Base-by-base conservation (phyloP, 768 basidiomycete genomes). In the Amyloporia xantha region DNA sequence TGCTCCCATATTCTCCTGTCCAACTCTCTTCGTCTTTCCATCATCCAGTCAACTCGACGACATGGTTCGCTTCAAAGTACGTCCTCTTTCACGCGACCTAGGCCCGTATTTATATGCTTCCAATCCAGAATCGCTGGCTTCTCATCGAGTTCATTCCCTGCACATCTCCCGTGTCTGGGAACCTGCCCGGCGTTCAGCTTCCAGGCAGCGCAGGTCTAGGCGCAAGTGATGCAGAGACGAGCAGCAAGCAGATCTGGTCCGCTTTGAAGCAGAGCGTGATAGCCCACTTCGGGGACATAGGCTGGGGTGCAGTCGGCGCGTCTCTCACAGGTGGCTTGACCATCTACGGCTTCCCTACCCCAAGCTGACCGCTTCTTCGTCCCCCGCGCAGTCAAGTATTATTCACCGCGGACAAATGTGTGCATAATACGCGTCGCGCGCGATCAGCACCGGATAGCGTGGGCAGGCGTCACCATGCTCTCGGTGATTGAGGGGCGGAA, bases 401-500 rank as follows among this genome's bases (percentile, higher is more conserved):
- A 82, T 56, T 93, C 91, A 0, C 85, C 90, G 0, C 76, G 75
- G 12, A 94, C 91, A 2, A 82, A 84, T 54, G 71, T 93, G 0
- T 89, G 85, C 57, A 92, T 95, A 59, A 78, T 94, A 37, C 85
- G 91, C 37, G 86, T 92, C 24, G 84, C 84, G 25, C 72, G 92
- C 46, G 88, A 90, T 44, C 86, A 88, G 50, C 81, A 90, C 59
- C 76, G 75, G 3, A 77, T 86, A 28, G 85, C 87, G 0, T 90
- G 88, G 87, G 90, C 79, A 0, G 86, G 82, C 0, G 59, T 91
- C 17, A 88, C 87, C 0, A 67, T 93, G 13, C 61, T 95, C 41
- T 77, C 80, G 0, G 59, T 68, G 2, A 74, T 93, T 35, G 79
- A 84, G 5, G 78, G 81, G 1, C 56, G 65, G 30, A 71, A 68